Conservation (phyloP, 441 rosid species). For the Bruguiera hainesii region DNA sequence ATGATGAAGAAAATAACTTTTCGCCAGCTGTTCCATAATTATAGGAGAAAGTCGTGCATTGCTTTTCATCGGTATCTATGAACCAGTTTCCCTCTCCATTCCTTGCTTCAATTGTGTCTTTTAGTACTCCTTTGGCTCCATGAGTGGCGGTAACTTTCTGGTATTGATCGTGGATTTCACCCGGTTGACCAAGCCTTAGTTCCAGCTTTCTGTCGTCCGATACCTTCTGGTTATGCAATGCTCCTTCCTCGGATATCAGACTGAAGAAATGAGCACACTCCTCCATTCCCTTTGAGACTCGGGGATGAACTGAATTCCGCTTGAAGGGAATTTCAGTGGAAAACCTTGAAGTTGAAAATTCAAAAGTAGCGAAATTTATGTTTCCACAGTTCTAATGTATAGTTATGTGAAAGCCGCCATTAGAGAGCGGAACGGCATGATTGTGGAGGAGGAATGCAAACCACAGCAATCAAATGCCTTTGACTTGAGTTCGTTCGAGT, state of each 20-base stretch:
- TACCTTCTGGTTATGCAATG: constrained; percentile 24
- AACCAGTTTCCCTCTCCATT: constrained; percentile 30
- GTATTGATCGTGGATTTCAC: constrained; percentile 31
- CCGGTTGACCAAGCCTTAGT: constrained; percentile 91
- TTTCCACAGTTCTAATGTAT: neutral
- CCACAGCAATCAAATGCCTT: neutral
- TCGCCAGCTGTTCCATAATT: constrained; percentile 22
- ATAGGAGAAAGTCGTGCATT: constrained; percentile 15
- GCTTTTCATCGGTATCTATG: constrained; percentile 21
- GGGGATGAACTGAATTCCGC: constrained; percentile 71
- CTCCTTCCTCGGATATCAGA: constrained; percentile 44
- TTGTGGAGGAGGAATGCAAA: too few relatives aligned
- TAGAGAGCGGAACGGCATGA: too few relatives aligned
- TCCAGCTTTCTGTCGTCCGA: constrained; percentile 73
- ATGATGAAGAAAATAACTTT: constrained; percentile 34
- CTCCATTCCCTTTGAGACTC: constrained; percentile 31
- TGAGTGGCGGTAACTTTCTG: constrained; percentile 3
- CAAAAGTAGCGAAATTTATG: neutral
- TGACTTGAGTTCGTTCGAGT: neutral
- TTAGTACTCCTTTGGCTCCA: constrained; percentile 37
- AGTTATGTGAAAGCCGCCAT: too few relatives aligned
- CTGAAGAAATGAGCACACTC: constrained; percentile 40
- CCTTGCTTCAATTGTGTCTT: constrained; percentile 37
- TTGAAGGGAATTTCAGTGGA: constrained; percentile 65
- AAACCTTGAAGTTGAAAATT: neutral